Evolutionary conservation across 768 basidiomycete genomes (phyloP), one percentile per base, ranked within the genome.

Genomic region (Hortiboletus flavorubellus): DNA sequence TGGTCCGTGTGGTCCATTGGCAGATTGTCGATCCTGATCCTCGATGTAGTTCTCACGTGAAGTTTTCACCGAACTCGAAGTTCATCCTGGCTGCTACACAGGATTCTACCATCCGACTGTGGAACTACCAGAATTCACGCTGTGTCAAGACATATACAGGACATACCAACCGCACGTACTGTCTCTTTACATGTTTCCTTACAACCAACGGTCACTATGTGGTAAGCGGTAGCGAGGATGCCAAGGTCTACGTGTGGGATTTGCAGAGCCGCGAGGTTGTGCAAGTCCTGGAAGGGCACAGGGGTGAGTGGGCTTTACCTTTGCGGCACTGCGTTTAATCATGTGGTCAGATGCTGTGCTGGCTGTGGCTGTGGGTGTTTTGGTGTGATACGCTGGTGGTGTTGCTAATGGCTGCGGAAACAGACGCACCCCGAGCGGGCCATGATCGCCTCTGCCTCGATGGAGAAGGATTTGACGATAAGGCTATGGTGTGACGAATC

Each of bases 91-190:
- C 87, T 5, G 87, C 92, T 1, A 97, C 97, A 3, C 89, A 98
- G 67, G 95, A 98, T 68, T 96, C 93, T 7, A 93, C 91, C 0
- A 86, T 98, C 55, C 85, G 96, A 2, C 74, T 99, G 15, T 98
- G 97, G 94, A 91, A 96, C 69, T 93, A 89, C 67, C 91, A 93
- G 56, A 87, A 84, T 8, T 91, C 92, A 5, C 86, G 87, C 55
- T 93, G 93, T 61, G 85, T 96, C 23, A 98, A 98, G 75, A 96
- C 94, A 3, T 94, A 94, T 65, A 84, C 79, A 0, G 93, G 94
- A 0, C 94, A 96, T 67, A 77, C 77, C 5, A 96, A 94, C 70
- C 83, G 90, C 45, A 91, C 90, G 33, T 96, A 87, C 61, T 93
- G 89, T 62, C 76, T 93, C 54, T 80, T 82, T 55, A 75, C 88